These are phyloP conservation scores for Coemansia interrupta DNA, from an alignment of 192 early-diverging fungal species.

Conservation along the genomic window DNA sequence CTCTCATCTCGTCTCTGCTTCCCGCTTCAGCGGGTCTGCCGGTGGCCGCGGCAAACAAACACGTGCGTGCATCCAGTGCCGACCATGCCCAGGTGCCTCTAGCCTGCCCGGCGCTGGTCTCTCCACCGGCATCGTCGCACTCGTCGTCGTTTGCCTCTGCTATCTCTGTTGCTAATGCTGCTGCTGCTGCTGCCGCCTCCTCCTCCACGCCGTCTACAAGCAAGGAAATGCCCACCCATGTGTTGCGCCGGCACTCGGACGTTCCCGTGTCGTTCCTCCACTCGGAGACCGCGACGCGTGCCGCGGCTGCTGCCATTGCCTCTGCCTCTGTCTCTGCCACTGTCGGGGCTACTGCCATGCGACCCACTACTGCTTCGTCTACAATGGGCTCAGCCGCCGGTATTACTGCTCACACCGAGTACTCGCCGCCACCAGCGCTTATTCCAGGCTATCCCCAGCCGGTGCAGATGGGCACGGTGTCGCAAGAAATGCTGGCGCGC, in stretches of 20 bases:
- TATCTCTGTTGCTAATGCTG: no score
- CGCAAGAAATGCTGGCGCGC: neutral
- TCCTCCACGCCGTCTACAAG: neutral
- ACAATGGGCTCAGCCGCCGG: neutral
- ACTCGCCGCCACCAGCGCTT: conserved; percentile 7
- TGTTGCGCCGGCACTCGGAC: conserved; percentile 39
- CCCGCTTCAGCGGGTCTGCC: neutral
- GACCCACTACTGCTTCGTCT: neutral
- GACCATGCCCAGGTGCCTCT: conserved; percentile 9
- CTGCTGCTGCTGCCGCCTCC: neutral
- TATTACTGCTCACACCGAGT: conserved; percentile 13
- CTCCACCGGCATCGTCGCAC: no score
- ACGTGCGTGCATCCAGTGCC: conserved; percentile 13
- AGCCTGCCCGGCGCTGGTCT: no score
- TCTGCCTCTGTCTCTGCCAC: neutral
- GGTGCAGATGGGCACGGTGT: neutral
- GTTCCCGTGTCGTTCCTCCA: conserved; percentile 20
- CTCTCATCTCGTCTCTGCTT: conserved; percentile 11
- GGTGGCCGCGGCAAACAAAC: conserved; percentile 1
- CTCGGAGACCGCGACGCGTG: conserved; percentile 5
- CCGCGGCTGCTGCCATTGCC: conserved; percentile 3
- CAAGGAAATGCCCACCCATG: conserved; percentile 4
- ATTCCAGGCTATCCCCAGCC: conserved; percentile 8
- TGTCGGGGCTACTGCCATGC: conserved; percentile 13
- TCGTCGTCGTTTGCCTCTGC: no score